Base-by-base conservation (phyloP, 2,329 filamentous ascomycete genomes). In the Pseudocercospora musae region DNA sequence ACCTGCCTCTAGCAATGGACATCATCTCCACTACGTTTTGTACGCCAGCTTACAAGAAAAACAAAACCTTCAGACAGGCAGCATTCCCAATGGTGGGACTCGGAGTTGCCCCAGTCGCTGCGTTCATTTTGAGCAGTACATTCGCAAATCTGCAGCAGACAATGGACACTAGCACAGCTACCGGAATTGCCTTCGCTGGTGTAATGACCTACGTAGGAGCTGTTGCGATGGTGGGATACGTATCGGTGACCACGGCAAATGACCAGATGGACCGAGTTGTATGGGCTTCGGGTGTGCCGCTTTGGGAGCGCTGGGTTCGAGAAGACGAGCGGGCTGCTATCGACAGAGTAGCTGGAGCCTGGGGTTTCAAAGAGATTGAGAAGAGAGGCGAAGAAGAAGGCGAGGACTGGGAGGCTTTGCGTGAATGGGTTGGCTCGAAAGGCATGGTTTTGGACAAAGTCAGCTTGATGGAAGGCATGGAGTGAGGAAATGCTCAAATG, bases 181-280 rank as follows among this genome's bases (percentile, higher is more conserved):
- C 91, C 1, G 85, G 85, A 10, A 86, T 96, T 63, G 89, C 90
- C 4, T 92, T 96, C 73, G 85, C 85, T 0, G 93, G 91, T 11
- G 89, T 95, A 55, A 79, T 94, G 64, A 90, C 92, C 6, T 99
- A 98, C 75, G 82, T 96, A 46, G 84, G 87, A 20, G 91, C 92
- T 66, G 92, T 92, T 4, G 88, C 86, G 3, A 91, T 89, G 9
- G 85, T 98, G 58, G 95, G 94, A 2, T 79, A 95, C 46, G 86
- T 98, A 40, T 92, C 94, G 8, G 81, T 96, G 62, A 88, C 91
- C 25, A 97, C 94, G 33, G 84, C 89, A 63, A 97, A 97, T 77
- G 93, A 98, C 75, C 92, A 98, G 77, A 96, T 97, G 91, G 88
- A 89, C 71, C 87, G 95, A 20, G 92, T 98, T 4, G 93, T 91